Conservation (phyloP, 23 red algal genomes). For the Gracilaria domingensis region DNA sequence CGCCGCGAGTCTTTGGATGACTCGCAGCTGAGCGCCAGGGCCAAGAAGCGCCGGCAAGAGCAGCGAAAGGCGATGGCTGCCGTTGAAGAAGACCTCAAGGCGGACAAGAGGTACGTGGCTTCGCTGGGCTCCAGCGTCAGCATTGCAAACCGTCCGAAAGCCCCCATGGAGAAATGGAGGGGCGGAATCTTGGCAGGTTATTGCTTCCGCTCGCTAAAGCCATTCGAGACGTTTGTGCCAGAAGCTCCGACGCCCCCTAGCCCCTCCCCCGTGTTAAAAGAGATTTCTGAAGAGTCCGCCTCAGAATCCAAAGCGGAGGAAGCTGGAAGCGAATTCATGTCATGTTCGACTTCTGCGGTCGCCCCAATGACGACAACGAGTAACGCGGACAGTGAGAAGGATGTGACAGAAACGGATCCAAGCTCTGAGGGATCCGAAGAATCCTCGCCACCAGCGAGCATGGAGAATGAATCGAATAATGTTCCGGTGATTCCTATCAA, state of each 20-base stretch:
- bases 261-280: background rate
- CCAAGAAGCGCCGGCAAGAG: constrained; percentile 16
- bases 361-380: background rate
- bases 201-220: constrained; percentile 19
- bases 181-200: constrained; percentile 25
- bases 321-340: background rate
- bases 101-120: constrained; percentile 12
- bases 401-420: background rate
- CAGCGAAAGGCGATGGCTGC: constrained; percentile 25
- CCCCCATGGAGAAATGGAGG: constrained; percentile 15
- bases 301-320: background rate
- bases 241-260: background rate
- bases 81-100: constrained; percentile 16
- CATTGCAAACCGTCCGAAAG: background rate
- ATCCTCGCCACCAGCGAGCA: background rate
- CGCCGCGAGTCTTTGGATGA: constrained; percentile 26
- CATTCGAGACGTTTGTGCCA: background rate
- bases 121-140: background rate
- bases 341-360: background rate
- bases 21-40: background rate
- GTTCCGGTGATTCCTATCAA: background rate
- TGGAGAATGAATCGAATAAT: background rate
- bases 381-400: background rate
- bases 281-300: background rate
- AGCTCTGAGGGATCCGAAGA: background rate